Percentiles rank a stretch among this genome's conserved stretches.
These are phyloP conservation scores for Mycena vulgaris DNA, from an alignment of 768 basidiomycete species.

Conservation along the genomic window DNA sequence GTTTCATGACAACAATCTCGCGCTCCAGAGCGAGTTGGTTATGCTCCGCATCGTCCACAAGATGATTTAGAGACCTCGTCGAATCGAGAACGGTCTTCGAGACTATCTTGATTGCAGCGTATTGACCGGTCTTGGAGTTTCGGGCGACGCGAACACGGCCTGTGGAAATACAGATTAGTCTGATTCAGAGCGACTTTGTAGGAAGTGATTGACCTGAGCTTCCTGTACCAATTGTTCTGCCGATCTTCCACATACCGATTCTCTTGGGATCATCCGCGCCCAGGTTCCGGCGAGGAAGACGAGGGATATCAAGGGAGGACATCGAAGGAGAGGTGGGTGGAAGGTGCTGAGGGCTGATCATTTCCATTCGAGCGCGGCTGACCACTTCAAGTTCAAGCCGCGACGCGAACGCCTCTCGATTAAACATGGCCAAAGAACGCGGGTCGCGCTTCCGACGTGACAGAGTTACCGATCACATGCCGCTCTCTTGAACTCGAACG, in stretches of 20 bases:
- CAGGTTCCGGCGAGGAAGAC: slow-evolving; percentile 45
- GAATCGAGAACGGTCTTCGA: slow-evolving; percentile 81
- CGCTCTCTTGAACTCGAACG: not conserved
- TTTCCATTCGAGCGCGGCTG: slow-evolving; percentile 21
- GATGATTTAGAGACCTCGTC: slow-evolving; percentile 75
- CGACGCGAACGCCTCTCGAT: no score
- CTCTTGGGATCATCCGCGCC: slow-evolving; percentile 67
- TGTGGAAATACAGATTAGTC: slow-evolving; percentile 46
- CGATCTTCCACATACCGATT: slow-evolving; percentile 89
- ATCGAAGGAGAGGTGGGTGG: slow-evolving; percentile 38
- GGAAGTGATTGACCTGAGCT: slow-evolving; percentile 71
- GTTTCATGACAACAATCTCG: slow-evolving; percentile 98
- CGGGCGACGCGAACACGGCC: slow-evolving; percentile 93
- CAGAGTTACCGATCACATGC: not conserved
- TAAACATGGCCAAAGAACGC: slow-evolving; percentile 56
- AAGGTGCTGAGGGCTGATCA: slow-evolving; percentile 21
- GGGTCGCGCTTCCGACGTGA: slow-evolving; percentile 44
- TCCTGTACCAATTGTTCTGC: slow-evolving; percentile 87
- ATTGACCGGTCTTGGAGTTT: slow-evolving; percentile 89
- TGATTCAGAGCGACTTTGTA: not conserved
- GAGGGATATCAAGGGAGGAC: slow-evolving; percentile 44
- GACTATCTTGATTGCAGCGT: slow-evolving; percentile 96
- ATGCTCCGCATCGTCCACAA: slow-evolving; percentile 83
- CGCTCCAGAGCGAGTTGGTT: slow-evolving; percentile 87
- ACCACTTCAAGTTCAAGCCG: no score